These are phyloP conservation scores for Trichophyton benhamiae DNA, from an alignment of 2,329 filamentous ascomycete species.

Conservation along the genomic window DNA sequence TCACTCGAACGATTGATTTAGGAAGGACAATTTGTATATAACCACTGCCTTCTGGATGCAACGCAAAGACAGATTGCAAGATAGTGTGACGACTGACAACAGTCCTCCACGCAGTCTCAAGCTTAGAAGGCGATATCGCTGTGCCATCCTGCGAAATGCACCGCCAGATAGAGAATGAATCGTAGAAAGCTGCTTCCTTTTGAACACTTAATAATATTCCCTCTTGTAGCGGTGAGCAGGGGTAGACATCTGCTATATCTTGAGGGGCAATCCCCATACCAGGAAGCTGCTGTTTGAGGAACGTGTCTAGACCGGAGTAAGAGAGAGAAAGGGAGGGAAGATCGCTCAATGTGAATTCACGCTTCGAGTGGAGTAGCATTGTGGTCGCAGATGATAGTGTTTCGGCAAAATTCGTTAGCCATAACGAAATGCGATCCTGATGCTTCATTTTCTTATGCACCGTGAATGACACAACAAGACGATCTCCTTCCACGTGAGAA, in stretches of 20 bases:
- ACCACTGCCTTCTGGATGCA: not conserved
- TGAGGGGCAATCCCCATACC: constrained; percentile 21
- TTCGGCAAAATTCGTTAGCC: constrained; percentile 31
- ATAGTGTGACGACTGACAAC: constrained; percentile 20
- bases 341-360: constrained; percentile 30
- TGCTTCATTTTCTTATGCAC: constrained; percentile 40
- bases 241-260: constrained; percentile 23
- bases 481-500: constrained; percentile 36
- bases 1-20: not conserved
- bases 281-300: constrained; percentile 27
- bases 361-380: constrained; percentile 15
- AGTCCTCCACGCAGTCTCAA: constrained; percentile 5
- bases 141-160: not conserved
- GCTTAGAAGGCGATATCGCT: not conserved
- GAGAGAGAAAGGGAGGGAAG: constrained; percentile 33
- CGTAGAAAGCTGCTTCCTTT: constrained; percentile 14
- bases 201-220: constrained; percentile 17
- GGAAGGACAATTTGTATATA: not conserved
- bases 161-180: constrained; percentile 7
- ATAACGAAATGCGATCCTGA: constrained; percentile 32
- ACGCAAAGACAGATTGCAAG: constrained; percentile 21
- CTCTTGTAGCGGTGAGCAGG: constrained; percentile 20
- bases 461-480: constrained; percentile 39
- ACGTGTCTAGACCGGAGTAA: constrained; percentile 28
- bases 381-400: constrained; percentile 22